Conservation (phyloP, 495 filamentous ascomycete species). For the Neurospora sp. region DNA sequence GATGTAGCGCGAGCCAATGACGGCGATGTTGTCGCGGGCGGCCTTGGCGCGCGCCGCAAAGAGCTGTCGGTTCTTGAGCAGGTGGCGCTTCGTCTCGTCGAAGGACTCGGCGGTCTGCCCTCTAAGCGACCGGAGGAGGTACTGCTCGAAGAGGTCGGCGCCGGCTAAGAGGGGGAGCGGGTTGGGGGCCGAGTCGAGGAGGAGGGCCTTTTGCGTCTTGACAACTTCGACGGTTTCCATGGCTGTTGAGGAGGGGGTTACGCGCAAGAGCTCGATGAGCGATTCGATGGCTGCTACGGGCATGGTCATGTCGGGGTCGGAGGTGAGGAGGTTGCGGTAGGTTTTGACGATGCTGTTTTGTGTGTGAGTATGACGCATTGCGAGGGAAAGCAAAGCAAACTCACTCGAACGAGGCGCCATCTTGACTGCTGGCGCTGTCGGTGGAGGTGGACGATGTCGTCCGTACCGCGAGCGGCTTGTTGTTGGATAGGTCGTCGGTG, state of each 20-base stretch:
- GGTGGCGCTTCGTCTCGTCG: conserved; percentile 66
- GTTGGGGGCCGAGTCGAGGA: conserved; percentile 66
- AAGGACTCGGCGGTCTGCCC: conserved; percentile 50
- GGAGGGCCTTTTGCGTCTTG: conserved; percentile 53
- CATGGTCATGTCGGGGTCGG: conserved; percentile 83
- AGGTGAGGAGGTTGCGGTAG: conserved; percentile 40
- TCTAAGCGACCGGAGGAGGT: conserved; percentile 56
- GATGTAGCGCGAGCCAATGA: conserved; percentile 66
- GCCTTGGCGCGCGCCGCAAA: conserved; percentile 85
- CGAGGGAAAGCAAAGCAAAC: not conserved
- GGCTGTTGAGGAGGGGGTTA: conserved; percentile 68
- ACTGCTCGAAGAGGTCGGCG: conserved; percentile 91
- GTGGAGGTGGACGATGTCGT: not conserved
- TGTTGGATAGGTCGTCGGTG: conserved; percentile 4
- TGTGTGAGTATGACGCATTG: not conserved
- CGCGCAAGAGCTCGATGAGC: conserved; percentile 71
- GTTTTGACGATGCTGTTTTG: conserved; percentile 40
- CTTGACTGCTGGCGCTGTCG: conserved; percentile 1
- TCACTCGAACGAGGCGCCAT: conserved; percentile 20
- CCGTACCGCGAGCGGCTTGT: not conserved
- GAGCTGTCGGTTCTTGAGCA: conserved; percentile 71
- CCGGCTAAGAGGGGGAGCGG: conserved; percentile 86
- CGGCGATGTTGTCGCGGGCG: conserved; percentile 70
- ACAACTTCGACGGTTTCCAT: conserved; percentile 87
- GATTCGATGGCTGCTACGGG: conserved; percentile 93